A percentile compares a stretch with the other conserved stretches of the same genome.
Evolutionary conservation across 345 rosid genomes (phyloP).

Genomic region (Brassica juncea): DNA sequence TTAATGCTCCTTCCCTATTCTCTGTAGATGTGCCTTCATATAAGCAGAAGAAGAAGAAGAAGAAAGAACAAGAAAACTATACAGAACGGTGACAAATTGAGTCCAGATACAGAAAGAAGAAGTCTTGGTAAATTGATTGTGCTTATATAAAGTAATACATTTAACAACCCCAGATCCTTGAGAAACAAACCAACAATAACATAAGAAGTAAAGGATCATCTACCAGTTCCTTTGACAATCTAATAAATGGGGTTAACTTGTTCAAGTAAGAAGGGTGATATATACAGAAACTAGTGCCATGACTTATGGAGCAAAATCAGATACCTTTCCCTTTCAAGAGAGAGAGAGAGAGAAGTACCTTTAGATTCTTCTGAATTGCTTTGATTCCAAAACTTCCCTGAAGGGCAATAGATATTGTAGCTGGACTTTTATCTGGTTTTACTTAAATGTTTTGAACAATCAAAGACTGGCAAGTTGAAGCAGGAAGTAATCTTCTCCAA

Average conservation of each 20-base stretch:
- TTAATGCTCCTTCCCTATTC: constrained; percentile 14
- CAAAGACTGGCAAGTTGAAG: neutral
- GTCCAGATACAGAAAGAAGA: too few relatives aligned
- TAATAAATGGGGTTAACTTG: neutral
- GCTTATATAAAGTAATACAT: neutral
- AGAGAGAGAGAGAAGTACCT: neutral
- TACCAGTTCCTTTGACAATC: neutral
- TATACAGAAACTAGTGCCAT: neutral
- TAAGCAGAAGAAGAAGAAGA: constrained; percentile 20
- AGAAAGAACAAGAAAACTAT: neutral
- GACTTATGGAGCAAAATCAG: neutral
- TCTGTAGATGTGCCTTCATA: constrained; percentile 17
- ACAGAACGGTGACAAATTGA: neutral
- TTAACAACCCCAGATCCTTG: neutral
- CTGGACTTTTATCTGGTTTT: too few relatives aligned
- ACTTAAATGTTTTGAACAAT: neutral
- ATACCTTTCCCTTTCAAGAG: neutral
- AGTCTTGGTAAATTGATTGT: neutral
- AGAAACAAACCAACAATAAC: neutral
- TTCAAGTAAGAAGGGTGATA: neutral
- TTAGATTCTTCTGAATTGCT: neutral
- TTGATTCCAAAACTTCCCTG: neutral
- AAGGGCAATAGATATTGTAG: neutral
- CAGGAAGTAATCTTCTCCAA: neutral
- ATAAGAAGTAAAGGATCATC: neutral